Conservation (phyloP, 164 flowering plant genomes). For the Aristolochia fimbriata region DNA sequence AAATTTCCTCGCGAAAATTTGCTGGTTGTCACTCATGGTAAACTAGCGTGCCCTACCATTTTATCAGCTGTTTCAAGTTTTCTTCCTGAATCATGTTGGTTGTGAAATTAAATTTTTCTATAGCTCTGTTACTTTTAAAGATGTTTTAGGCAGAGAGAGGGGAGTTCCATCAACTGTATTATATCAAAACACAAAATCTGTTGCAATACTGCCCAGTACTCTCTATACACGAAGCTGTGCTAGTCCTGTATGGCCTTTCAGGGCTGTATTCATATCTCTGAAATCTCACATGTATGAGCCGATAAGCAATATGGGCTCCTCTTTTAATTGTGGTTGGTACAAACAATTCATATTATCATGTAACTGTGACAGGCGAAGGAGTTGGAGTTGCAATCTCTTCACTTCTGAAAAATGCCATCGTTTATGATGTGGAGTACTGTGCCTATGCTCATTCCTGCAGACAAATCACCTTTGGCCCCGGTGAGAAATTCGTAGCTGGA, state of each 20-base stretch:
- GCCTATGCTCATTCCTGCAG: constrained; percentile 44
- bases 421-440: constrained; percentile 60
- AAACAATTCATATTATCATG: too few species aligned
- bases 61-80: background rate
- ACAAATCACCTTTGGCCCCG: constrained; percentile 16
- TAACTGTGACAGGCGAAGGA: constrained; percentile 43
- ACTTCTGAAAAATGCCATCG: constrained; percentile 25
- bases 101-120: background rate
- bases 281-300: too few species aligned
- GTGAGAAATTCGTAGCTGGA: constrained; percentile 26
- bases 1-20: constrained; percentile 64
- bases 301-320: too few species aligned
- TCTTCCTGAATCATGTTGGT: background rate
- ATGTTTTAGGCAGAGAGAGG: too few species aligned
- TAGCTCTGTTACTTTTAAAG: too few species aligned
- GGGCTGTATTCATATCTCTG: too few species aligned
- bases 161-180: too few species aligned
- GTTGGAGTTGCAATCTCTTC: constrained; percentile 52
- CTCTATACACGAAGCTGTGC: too few species aligned
- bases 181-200: too few species aligned
- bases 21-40: constrained; percentile 82
- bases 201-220: too few species aligned
- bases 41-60: constrained; percentile 4
- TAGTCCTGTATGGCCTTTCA: too few species aligned
- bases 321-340: too few species aligned